Percentiles rank a stretch among this genome's conserved stretches.
Conservation (phyloP, 2,329 filamentous ascomycete species). For the Aureobasidium sp. region DNA sequence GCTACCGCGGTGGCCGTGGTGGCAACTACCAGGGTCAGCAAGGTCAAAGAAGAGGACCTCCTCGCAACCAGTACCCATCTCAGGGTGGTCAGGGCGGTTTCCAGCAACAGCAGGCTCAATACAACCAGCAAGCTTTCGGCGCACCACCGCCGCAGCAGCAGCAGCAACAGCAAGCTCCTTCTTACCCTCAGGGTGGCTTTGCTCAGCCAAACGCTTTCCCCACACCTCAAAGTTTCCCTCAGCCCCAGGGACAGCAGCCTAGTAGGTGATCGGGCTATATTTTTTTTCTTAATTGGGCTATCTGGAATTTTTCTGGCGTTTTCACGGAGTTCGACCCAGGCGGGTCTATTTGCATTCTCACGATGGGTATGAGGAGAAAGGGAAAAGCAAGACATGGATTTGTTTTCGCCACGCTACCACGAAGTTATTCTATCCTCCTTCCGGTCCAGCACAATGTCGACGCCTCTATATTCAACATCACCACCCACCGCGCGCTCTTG, state of each 20-base stretch:
- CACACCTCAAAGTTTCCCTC: constrained; percentile 3
- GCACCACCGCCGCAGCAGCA: constrained; percentile 20
- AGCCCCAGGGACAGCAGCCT: constrained; percentile 2
- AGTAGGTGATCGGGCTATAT: not conserved
- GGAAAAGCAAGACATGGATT: constrained; percentile 12
- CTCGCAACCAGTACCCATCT: constrained; percentile 24
- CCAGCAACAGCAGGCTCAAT: constrained; percentile 23
- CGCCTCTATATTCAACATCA: constrained; percentile 3
- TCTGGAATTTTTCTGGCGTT: constrained; percentile 4
- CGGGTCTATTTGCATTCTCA: constrained; percentile 9
- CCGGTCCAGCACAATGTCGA: constrained; percentile 1
- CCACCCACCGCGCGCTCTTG: not conserved
- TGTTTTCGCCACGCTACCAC: constrained; percentile 8
- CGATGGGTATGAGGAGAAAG: not conserved
- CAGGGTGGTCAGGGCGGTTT: constrained; percentile 10
- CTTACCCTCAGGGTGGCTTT: constrained; percentile 16
- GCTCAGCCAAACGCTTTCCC: constrained; percentile 5
- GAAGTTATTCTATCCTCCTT: not conserved
- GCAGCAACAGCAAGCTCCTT: constrained; percentile 24
- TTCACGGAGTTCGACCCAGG: not conserved
- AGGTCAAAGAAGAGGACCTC: constrained; percentile 24
- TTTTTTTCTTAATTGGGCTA: not conserved
- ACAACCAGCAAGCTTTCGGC: constrained; percentile 17
- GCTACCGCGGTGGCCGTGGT: constrained; percentile 26
- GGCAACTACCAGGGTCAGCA: constrained; percentile 25